Conservation (phyloP, 2,329 filamentous ascomycete genomes). For the Nemania sp. region DNA sequence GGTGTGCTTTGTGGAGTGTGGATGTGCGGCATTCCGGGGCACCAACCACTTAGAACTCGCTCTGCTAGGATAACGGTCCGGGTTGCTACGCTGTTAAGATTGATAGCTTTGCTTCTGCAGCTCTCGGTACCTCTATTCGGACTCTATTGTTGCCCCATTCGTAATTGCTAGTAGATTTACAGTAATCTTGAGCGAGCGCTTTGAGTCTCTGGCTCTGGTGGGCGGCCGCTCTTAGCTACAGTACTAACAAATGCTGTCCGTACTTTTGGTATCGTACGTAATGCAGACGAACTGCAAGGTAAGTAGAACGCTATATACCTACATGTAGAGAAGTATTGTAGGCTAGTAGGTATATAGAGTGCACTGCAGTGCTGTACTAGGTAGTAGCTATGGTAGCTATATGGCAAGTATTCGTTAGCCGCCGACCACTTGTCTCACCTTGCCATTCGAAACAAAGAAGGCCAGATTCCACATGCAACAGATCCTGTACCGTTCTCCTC, state of each 20-base stretch:
- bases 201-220: constrained; percentile 13
- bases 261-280: constrained; percentile 3
- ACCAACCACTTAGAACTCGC: constrained; percentile 10
- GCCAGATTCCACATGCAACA: constrained; percentile 31
- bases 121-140: constrained; percentile 3
- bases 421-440: constrained; percentile 46
- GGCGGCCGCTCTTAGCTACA: neutral
- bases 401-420: constrained; percentile 41
- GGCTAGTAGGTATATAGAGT: constrained; percentile 1
- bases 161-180: neutral
- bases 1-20: neutral
- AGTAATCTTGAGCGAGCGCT: constrained; percentile 18
- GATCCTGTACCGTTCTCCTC: constrained; percentile 1
- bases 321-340: no score
- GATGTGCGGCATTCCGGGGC: neutral
- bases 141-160: neutral
- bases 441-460: constrained; percentile 43
- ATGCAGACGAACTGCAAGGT: no score
- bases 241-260: neutral
- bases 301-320: no score
- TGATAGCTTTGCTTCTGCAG: constrained; percentile 15
- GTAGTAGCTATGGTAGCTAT: constrained; percentile 10
- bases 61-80: constrained; percentile 9
- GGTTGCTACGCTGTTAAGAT: constrained; percentile 16
- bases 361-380: neutral